Evolutionary conservation across 352 stramenopile species (phyloP).

Genomic region (Globisporangium acanthophoron): DNA sequence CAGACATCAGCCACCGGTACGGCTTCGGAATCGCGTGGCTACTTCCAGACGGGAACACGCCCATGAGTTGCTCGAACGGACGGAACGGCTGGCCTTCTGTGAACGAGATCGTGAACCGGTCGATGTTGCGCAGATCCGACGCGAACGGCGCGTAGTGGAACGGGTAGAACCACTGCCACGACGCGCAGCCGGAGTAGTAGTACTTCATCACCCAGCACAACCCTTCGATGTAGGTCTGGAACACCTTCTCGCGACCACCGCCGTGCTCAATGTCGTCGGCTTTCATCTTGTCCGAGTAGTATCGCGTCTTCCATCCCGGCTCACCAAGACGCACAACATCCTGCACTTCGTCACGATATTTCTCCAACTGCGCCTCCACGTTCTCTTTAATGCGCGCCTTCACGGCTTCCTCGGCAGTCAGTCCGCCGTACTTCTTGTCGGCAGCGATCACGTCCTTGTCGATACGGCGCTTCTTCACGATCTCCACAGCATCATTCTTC

Average conservation of each 20-base stretch:
- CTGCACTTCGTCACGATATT: conserved; percentile 82
- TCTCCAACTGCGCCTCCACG: conserved; percentile 69
- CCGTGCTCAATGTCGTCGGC: conserved; percentile 80
- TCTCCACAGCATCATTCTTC: conserved; percentile 70
- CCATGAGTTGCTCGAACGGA: conserved; percentile 98
- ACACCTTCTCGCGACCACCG: conserved; percentile 87
- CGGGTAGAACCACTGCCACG: conserved; percentile 99
- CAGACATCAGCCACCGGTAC: conserved; percentile 95
- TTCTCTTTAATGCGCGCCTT: conserved; percentile 81
- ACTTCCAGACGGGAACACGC: conserved; percentile 95
- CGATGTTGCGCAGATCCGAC: conserved; percentile 89
- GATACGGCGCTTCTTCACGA: conserved; percentile 72
- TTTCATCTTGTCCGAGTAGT: conserved; percentile 87
- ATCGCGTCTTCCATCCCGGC: conserved; percentile 94
- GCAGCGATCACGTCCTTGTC: conserved; percentile 54
- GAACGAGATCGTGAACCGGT: conserved; percentile 91
- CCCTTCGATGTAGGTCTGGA: conserved; percentile 96
- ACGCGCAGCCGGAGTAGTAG: conserved; percentile 98
- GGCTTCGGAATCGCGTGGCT: conserved; percentile 91
- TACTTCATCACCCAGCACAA: conserved; percentile 99
- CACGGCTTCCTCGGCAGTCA: conserved; percentile 63
- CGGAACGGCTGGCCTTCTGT: conserved; percentile 93
- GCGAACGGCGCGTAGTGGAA: conserved; percentile 98
- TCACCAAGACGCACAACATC: conserved; percentile 95
- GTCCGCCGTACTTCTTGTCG: conserved; percentile 64